Evolutionary conservation across 371 early-diverging fungal species (phyloP).

Genomic region (Syncephalastrum contaminatum): DNA sequence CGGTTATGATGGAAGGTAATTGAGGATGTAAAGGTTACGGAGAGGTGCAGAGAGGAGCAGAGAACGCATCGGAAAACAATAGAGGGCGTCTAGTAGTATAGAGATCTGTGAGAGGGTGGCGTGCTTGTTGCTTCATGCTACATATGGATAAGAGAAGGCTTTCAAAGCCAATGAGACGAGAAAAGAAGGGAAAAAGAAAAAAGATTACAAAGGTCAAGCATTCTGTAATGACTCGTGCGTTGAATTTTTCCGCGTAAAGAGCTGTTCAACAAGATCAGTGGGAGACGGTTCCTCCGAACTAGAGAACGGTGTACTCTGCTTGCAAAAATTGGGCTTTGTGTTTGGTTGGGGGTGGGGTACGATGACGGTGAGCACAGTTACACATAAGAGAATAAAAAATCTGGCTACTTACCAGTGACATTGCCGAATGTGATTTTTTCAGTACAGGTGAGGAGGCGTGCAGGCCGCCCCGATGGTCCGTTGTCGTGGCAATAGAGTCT

Average conservation of each 20-base stretch:
- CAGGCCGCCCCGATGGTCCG: constrained; percentile 7
- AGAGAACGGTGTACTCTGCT: constrained; percentile 17
- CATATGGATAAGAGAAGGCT: too few relatives aligned
- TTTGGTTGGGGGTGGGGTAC: neutral
- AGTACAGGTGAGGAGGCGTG: constrained; percentile 10
- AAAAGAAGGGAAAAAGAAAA: too few relatives aligned
- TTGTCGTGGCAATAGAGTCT: constrained; percentile 12
- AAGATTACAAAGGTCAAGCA: too few relatives aligned
- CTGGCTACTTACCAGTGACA: constrained; percentile 27
- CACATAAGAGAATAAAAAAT: neutral
- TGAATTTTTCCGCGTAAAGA: constrained; percentile 24
- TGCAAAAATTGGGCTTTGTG: constrained; percentile 30
- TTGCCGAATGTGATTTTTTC: constrained; percentile 27
- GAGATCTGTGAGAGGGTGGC: too few relatives aligned
- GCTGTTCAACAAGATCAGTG: constrained; percentile 33
- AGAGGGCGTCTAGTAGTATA: too few relatives aligned
- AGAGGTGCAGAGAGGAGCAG: too few relatives aligned
- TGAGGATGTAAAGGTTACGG: too few relatives aligned
- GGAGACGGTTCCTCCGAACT: constrained; percentile 33
- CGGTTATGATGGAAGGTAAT: too few relatives aligned
- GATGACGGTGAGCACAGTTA: constrained; percentile 3
- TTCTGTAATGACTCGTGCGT: too few relatives aligned
- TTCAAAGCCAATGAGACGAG: too few relatives aligned
- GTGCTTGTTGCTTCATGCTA: too few relatives aligned
- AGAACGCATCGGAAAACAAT: too few relatives aligned